Evolutionary conservation across 108 stramenopile genomes (phyloP).

Genomic region (Cyclotella baltica): DNA sequence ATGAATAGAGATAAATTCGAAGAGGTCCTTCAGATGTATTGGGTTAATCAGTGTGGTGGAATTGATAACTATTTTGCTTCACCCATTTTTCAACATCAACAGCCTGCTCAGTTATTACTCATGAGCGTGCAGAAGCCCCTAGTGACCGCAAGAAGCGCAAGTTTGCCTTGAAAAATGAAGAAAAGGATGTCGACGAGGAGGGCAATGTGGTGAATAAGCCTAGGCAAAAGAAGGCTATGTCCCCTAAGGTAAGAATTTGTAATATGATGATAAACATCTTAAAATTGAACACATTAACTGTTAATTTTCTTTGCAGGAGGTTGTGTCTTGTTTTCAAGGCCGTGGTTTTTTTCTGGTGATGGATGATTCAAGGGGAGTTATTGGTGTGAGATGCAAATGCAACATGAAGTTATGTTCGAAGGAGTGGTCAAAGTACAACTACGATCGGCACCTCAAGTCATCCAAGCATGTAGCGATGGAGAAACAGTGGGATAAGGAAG

Average conservation of each 20-base stretch:
- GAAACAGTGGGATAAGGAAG: neutral
- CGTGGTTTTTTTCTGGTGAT: neutral
- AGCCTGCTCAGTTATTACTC: neutral
- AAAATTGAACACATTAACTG: too few relatives aligned
- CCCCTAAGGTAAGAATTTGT: neutral
- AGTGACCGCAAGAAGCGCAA: neutral
- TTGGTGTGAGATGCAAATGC: neutral
- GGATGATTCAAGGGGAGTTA: neutral
- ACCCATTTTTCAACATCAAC: neutral
- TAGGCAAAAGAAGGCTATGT: neutral
- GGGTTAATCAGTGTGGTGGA: conserved; percentile 1
- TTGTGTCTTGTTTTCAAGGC: neutral
- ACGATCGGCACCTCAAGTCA: neutral
- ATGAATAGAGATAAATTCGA: neutral
- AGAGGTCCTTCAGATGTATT: neutral
- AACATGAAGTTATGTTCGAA: neutral
- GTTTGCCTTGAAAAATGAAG: neutral
- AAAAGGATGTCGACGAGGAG: neutral
- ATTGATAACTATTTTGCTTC: neutral
- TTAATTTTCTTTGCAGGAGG: neutral
- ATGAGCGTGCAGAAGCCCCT: neutral
- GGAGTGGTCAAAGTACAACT: conserved; percentile 6
- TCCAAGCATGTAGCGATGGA: neutral
- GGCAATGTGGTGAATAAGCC: neutral
- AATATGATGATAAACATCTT: too few relatives aligned